A percentile compares a stretch with the other conserved stretches of the same genome.
Conservation (phyloP, 2,329 filamentous ascomycete species). For the Penicillium griseofulvum region DNA sequence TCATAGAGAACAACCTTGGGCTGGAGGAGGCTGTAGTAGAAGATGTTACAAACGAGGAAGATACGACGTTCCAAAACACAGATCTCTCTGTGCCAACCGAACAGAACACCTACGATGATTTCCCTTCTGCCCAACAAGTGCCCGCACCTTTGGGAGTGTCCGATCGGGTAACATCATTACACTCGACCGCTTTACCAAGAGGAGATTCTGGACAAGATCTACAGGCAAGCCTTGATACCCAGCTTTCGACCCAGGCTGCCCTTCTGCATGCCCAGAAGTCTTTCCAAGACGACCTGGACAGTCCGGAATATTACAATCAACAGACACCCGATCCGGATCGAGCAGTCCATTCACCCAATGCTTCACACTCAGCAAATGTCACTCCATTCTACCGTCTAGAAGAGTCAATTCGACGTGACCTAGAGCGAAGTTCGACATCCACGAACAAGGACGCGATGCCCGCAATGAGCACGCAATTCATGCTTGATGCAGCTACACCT, state of each 20-base stretch:
- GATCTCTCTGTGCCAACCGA: conserved; percentile 12
- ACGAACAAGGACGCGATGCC: conserved; percentile 18
- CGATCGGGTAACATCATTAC: conserved; percentile 37
- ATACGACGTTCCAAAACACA: conserved; percentile 7
- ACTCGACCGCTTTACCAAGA: conserved; percentile 38
- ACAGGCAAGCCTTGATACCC: conserved; percentile 29
- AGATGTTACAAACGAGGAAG: background rate
- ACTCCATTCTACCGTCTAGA: conserved; percentile 32
- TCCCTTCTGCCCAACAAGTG: conserved; percentile 41
- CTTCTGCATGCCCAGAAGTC: conserved; percentile 39
- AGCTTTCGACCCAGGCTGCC: conserved; percentile 43
- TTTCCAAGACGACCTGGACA: conserved; percentile 40
- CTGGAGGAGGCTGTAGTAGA: conserved; percentile 1
- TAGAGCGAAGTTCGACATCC: conserved; percentile 2
- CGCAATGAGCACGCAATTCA: conserved; percentile 40
- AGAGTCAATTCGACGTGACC: conserved; percentile 6
- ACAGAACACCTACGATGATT: conserved; percentile 25
- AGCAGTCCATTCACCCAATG: conserved; percentile 12
- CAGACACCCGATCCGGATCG: conserved; percentile 13
- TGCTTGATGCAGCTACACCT: conserved; percentile 42
- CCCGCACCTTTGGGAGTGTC: conserved; percentile 27
- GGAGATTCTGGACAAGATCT: conserved; percentile 18
- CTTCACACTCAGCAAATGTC: conserved; percentile 22
- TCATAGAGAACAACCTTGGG: conserved; percentile 1
- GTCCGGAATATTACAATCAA: conserved; percentile 20